Base-by-base conservation (phyloP, 2,329 filamentous ascomycete species). In the Nakataea oryzae region DNA sequence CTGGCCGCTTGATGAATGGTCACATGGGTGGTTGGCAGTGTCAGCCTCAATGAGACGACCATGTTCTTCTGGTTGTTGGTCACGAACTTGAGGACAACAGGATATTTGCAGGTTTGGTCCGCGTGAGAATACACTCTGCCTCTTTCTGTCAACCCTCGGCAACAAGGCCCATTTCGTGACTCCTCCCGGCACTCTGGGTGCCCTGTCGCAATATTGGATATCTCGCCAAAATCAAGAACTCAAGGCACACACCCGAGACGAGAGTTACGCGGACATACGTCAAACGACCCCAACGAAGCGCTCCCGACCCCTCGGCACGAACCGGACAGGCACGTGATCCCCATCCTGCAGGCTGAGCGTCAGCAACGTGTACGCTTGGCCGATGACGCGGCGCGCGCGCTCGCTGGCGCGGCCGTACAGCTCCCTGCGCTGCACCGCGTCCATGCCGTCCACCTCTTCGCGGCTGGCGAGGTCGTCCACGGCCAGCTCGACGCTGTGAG, bases 251-350 rank as follows among this genome's bases (percentile, higher is more conserved):
- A 41, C 34, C 17, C 34, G 13, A 41, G 34, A n/a, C n/a, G n/a
- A n/a, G n/a, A n/a, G n/a, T n/a, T n/a, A 41, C 28, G 9, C 14
- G 2, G 24, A 3, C 29, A 6, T 28, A 27, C 14, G 24, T 58
- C 29, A 58, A 7, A 41, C 9, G 24, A 17, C 29, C 12, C 24
- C 26, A 8, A 83, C 74, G 74, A 93, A 92, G 68, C 81, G 81
- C 78, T 93, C 90, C 65, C 82, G 74, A 0, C 89, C 89, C 66
- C 87, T 84, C 75, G 76, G 84, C 12, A 90, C 86, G 66, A 93
- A 73, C 65, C 88, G 76, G 54, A 93, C 75, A 0, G 87, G 86
- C 41, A 93, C 84, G 62, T 81, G 76, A 7, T 76, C 76, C 27
- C 73, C 76, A n/a, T 76, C 79, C 32, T 85, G 79, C 72, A 93